Conservation (phyloP, 495 filamentous ascomycete species). For the Jackrogersella multiformis region DNA sequence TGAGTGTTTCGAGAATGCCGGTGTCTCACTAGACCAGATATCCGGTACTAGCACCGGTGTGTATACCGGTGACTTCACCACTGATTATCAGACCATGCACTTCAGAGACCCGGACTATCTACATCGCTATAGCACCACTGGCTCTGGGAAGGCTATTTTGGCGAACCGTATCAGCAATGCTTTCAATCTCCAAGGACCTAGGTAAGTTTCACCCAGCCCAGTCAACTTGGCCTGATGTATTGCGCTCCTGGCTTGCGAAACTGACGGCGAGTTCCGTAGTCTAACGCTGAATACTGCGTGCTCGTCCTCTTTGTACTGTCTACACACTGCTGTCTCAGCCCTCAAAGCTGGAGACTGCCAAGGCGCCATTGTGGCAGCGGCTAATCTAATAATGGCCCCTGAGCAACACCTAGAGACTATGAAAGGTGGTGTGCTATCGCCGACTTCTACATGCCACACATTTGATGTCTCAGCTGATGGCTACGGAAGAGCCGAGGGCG, state of each 20-base stretch:
- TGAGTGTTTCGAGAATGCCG: conserved; percentile 53
- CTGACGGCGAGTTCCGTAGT: neutral
- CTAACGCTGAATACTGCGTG: conserved; percentile 59
- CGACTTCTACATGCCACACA: conserved; percentile 53
- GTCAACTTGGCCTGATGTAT: too few species aligned
- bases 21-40: conserved; percentile 60
- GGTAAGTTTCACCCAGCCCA: conserved; percentile 26
- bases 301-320: conserved; percentile 53
- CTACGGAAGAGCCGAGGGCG: conserved; percentile 43
- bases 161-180: conserved; percentile 65
- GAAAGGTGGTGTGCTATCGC: conserved; percentile 55
- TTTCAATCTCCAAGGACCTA: conserved; percentile 59
- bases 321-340: conserved; percentile 49
- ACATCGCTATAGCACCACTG: conserved; percentile 60
- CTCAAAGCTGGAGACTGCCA: conserved; percentile 50
- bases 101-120: conserved; percentile 49
- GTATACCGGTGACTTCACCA: conserved; percentile 43
- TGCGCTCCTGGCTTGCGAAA: neutral
- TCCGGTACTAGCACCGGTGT: conserved; percentile 72
- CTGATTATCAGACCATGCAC: conserved; percentile 49
- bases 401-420: conserved; percentile 46
- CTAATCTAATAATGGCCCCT: conserved; percentile 50
- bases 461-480: conserved; percentile 50
- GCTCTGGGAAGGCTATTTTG: conserved; percentile 58
- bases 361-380: conserved; percentile 51